Conservation (phyloP, 2,329 filamentous ascomycete species). For the Cylindrodendrum hubeiense region DNA sequence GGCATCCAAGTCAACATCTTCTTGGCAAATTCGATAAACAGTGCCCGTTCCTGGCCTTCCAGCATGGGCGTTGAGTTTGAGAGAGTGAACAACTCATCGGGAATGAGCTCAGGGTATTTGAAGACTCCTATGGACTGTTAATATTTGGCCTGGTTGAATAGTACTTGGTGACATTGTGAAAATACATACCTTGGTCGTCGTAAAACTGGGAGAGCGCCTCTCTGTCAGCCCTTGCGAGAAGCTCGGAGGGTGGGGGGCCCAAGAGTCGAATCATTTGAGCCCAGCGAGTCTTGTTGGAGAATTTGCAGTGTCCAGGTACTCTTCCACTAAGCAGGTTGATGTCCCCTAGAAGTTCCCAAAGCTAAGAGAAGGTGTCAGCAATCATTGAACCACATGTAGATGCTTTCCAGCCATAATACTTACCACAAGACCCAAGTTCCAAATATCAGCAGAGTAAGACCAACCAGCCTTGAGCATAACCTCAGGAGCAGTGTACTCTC, state of each 20-base stretch:
- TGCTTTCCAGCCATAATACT: background rate
- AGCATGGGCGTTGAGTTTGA: conserved; percentile 36
- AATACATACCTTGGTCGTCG: conserved; percentile 33
- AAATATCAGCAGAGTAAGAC: conserved; percentile 49
- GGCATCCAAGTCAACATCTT: conserved; percentile 48
- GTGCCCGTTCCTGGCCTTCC: conserved; percentile 35
- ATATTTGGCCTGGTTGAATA: background rate
- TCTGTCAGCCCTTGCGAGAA: conserved; percentile 39
- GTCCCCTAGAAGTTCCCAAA: conserved; percentile 47
- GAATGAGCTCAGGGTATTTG: conserved; percentile 34
- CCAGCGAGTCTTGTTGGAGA: conserved; percentile 43
- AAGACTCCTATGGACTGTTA: conserved; percentile 35
- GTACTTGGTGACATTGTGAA: background rate
- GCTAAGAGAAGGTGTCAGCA: conserved; percentile 25
- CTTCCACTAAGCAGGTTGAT: conserved; percentile 42
- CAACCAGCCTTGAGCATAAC: conserved; percentile 46
- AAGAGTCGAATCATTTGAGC: conserved; percentile 47
- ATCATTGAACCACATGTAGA: background rate
- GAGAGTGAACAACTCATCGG: conserved; percentile 36
- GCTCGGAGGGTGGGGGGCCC: conserved; percentile 42
- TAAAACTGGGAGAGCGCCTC: conserved; percentile 35
- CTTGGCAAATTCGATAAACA: conserved; percentile 46
- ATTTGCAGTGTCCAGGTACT: conserved; percentile 28
- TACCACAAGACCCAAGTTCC: conserved; percentile 48
- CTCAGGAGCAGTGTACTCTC: conserved; percentile 48